These are phyloP conservation scores for Gautieria morchelliformis DNA, from an alignment of 768 basidiomycete genomes.

Conservation along the genomic window DNA sequence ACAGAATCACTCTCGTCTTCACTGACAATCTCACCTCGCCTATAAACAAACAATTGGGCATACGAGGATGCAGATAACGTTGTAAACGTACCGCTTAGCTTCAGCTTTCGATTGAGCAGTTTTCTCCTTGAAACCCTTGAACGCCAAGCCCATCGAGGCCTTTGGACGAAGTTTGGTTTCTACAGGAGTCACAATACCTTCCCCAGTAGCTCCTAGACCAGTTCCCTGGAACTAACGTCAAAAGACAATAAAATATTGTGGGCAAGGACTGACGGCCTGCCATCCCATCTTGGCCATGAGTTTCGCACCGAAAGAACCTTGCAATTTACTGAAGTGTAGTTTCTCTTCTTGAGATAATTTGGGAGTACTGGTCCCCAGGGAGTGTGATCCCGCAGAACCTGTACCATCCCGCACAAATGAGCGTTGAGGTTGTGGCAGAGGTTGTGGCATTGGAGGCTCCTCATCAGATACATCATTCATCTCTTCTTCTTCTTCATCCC, in stretches of 20 bases:
- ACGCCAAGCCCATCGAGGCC: conserved; percentile 73
- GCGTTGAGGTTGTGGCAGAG: conserved; percentile 28
- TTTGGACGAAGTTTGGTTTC: conserved; percentile 79
- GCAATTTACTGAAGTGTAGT: conserved; percentile 76
- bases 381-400: conserved; percentile 23
- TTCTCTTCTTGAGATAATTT: conserved; percentile 53
- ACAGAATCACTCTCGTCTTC: conserved; percentile 56
- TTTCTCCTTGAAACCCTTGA: conserved; percentile 80
- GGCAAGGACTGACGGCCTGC: conserved; percentile 45
- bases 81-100: conserved; percentile 48
- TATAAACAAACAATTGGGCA: neutral
- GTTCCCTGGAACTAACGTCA: conserved; percentile 24
- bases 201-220: conserved; percentile 65
- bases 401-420: conserved; percentile 48
- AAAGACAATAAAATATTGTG: neutral
- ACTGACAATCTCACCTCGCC: conserved; percentile 49
- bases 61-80: neutral
- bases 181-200: conserved; percentile 82
- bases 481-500: conserved; percentile 34
- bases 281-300: conserved; percentile 96
- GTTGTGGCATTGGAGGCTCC: conserved; percentile 21
- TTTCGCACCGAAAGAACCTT: conserved; percentile 72
- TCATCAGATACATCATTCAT: conserved; percentile 25
- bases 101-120: conserved; percentile 79
- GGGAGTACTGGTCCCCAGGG: conserved; percentile 34